phyloP scores from a whole-genome alignment of 352 stramenopile species.

The Stramenopiles sp. region DNA sequence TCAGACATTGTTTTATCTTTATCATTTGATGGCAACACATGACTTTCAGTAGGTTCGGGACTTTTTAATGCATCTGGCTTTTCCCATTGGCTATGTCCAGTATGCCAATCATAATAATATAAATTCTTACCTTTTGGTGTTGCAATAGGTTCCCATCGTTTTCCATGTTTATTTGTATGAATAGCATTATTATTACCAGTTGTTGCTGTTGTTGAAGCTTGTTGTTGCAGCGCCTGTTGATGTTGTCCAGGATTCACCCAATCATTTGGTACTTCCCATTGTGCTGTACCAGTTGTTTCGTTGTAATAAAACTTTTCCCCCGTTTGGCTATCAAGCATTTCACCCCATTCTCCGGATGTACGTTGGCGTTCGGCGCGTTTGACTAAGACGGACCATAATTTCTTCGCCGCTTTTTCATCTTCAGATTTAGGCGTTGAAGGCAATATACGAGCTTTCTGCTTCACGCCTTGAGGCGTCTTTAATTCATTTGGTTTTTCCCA shows the following conservation, averaged over 20 bases:
- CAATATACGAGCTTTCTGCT: neutral
- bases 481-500: conserved; percentile 16
- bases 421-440: conserved; percentile 7
- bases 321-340: neutral
- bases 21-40: neutral
- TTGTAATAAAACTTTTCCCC: conserved; percentile 7
- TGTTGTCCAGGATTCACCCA: neutral
- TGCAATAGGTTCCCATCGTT: neutral
- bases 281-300: neutral
- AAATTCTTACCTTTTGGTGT: conserved; percentile 4
- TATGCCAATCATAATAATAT: conserved; percentile 9
- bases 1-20: neutral
- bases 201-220: neutral
- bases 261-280: conserved; percentile 5
- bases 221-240: neutral
- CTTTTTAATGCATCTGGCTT: neutral
- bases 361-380: neutral
- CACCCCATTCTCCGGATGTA: neutral
- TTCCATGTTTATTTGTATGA: neutral
- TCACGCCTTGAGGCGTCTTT: neutral
- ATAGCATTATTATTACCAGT: neutral
- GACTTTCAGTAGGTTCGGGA: neutral
- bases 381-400: neutral
- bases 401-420: neutral
- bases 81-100: conserved; percentile 9